Base-by-base conservation (phyloP, 768 basidiomycete species). In the Leccinum truebloodii region DNA sequence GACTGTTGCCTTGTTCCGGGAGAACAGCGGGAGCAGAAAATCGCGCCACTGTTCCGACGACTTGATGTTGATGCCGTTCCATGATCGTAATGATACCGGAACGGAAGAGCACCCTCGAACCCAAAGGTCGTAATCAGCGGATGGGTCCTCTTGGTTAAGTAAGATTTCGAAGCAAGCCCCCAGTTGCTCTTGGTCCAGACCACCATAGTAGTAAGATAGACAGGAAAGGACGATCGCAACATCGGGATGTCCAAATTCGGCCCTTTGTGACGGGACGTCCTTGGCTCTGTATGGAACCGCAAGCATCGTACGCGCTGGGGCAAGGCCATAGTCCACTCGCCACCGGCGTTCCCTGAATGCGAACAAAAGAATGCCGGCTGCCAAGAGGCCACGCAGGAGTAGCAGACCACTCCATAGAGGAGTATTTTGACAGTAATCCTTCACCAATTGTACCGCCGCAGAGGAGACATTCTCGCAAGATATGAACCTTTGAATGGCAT, bases 201-300 rank as follows among this genome's bases (percentile, higher is more conserved):
- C 78, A 0, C 67, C 67, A 28, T 79, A 76, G 39, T 78, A 78
- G 51, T 78, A 78, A 0, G 68, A 73, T 20, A 79, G 65, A 13
- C 73, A 78, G 0, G 78, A 79, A 22, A 78, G 70, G 14, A 65
- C 58, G 51, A 79, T 67, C 7, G 69, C 68, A 12, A 78, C 58
- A 22, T 78, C 77, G 0, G 77, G 77, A 51, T 79, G 77, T 5
- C 74, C 75, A 39, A 78, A 78, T 20, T 79, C 77, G n/a, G 77
- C 77, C 28, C 72, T 65, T 48, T 65, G 61, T 7, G 77, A 66
- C 0, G 77, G 77, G 20, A 76, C 63, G 24, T 79, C 78, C 56
- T 75, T 78, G 0, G 77, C 78, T 2, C 76, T 65, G 26, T 78
- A 78, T 0, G 77, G 77, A 1, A 78, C 78, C 0, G 77, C 77